Evolutionary conservation across 441 rosid genomes (phyloP), one percentile per base, ranked within the genome.

Genomic region (Manihot esculenta): DNA sequence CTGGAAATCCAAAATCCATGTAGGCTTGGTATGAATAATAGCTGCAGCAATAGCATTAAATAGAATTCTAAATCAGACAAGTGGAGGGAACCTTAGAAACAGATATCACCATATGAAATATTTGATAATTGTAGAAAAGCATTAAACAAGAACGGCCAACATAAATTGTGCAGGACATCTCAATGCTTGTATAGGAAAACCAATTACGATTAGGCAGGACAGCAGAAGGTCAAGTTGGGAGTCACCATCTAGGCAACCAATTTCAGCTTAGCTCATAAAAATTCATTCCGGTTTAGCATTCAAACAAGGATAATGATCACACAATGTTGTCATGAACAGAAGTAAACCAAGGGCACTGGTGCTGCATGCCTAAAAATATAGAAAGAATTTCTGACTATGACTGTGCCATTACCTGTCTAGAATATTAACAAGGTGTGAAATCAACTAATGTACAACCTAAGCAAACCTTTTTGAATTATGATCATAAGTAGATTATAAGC

Each of bases 11-110:
- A 75, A 85, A 91, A 79, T 95, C 99, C 76, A 82, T 70, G 80
- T 62, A 91, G 47, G 97, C 98, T 78, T 64, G 84, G 68, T 89
- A 91, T 24, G 97, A 93, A 80, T 93, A 93, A 88, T 95, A 88
- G 85, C 97, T 93, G 90, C 41, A 42, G 70, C 45, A 71, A 71
- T 48, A 49, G 33, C 11, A 47, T 60, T 69, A 42, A 77, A 76
- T 24, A 78, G 61, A 65, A 38, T 67, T 56, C 47, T 56, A 72
- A 57, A 35, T 61, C 54, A 72, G 27, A 50, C 17, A 12, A 27
- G 33, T 13, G 2, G 33, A 2, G 3, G 71, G n/a, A 60, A 42
- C 17, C 47, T 21, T 54, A 53, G 11, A 27, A 71, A 20, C 38
- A 42, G 23, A 53, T 60, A 14, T 24, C 48, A 45, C 50, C 44